Evolutionary conservation across 2,329 filamentous ascomycete species (phyloP).

Genomic region (Didymella pomorum): DNA sequence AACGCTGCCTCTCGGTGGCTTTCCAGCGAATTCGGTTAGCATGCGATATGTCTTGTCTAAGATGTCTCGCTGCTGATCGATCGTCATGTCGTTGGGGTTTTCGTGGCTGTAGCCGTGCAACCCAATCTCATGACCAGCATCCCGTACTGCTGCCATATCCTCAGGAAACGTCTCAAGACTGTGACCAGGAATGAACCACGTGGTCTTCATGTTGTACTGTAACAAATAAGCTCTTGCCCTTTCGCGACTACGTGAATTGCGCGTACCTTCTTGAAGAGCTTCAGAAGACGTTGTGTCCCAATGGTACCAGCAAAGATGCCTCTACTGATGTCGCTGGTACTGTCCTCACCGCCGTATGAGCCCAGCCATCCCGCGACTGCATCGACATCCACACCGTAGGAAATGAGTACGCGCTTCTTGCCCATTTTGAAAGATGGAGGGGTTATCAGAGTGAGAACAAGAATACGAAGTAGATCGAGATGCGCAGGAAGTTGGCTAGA

Average conservation of each 20-base stretch:
- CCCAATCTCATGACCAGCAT: conserved; percentile 71
- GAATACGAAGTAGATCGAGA: background rate
- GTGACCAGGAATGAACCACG: conserved; percentile 69
- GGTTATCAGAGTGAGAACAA: background rate
- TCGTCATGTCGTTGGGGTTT: conserved; percentile 74
- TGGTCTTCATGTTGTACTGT: conserved; percentile 71
- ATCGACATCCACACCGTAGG: conserved; percentile 78
- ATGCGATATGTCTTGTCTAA: conserved; percentile 77
- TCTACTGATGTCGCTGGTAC: conserved; percentile 74
- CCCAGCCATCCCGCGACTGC: conserved; percentile 74
- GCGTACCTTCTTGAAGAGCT: conserved; percentile 68
- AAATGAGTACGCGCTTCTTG: conserved; percentile 62
- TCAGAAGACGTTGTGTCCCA: conserved; percentile 72
- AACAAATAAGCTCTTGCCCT: background rate
- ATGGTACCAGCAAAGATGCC: conserved; percentile 74
- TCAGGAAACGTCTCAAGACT: conserved; percentile 72
- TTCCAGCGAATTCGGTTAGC: conserved; percentile 73
- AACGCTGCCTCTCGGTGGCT: conserved; percentile 75
- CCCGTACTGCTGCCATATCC: conserved; percentile 67
- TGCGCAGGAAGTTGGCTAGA: background rate
- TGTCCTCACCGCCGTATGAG: conserved; percentile 76
- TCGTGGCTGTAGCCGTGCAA: conserved; percentile 78
- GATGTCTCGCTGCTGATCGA: conserved; percentile 78
- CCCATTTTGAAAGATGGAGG: conserved; percentile 41
- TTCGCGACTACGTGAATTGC: no score